Evolutionary conservation across 352 stramenopile genomes (phyloP).

Genomic region (Phytophthora uliginosa): DNA sequence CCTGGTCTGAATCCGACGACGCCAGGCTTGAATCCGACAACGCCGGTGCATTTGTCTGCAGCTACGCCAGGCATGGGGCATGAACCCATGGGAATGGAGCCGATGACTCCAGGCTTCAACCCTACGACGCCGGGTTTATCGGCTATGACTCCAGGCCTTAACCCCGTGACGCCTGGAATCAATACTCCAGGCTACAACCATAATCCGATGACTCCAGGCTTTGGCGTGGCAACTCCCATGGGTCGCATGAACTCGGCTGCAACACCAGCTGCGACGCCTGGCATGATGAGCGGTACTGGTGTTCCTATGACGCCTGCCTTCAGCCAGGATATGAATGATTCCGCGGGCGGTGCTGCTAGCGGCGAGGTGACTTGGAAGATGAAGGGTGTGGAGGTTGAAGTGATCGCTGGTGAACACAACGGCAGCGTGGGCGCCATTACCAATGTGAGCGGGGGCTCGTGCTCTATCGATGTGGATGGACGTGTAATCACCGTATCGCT

Average conservation of each 20-base stretch:
- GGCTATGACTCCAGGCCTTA: slow-evolving; percentile 84
- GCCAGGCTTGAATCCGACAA: slow-evolving; percentile 80
- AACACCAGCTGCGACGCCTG: slow-evolving; percentile 77
- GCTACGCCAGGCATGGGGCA: slow-evolving; percentile 78
- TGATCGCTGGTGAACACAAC: slow-evolving; percentile 71
- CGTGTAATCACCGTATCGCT: slow-evolving; percentile 73
- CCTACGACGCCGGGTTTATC: slow-evolving; percentile 85
- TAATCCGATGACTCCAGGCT: slow-evolving; percentile 91
- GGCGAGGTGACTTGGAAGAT: slow-evolving; percentile 91
- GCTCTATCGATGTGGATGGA: slow-evolving; percentile 85
- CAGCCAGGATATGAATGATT: slow-evolving; percentile 61
- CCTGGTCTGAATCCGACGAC: slow-evolving; percentile 86
- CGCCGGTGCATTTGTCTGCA: slow-evolving; percentile 75
- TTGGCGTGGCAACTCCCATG: slow-evolving; percentile 83
- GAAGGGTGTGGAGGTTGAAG: slow-evolving; percentile 89
- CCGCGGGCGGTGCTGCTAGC: slow-evolving; percentile 40
- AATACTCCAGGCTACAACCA: slow-evolving; percentile 88
- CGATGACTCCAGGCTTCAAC: slow-evolving; percentile 91
- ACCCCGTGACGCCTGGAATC: slow-evolving; percentile 84
- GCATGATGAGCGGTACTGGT: slow-evolving; percentile 71
- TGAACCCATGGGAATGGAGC: slow-evolving; percentile 83
- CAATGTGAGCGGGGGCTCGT: slow-evolving; percentile 75
- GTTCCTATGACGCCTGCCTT: slow-evolving; percentile 86
- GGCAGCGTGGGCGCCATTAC: slow-evolving; percentile 83
- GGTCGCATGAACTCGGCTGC: slow-evolving; percentile 74